Evolutionary conservation across 306 rosid species (phyloP).

Genomic region (Carpinus viminea): DNA sequence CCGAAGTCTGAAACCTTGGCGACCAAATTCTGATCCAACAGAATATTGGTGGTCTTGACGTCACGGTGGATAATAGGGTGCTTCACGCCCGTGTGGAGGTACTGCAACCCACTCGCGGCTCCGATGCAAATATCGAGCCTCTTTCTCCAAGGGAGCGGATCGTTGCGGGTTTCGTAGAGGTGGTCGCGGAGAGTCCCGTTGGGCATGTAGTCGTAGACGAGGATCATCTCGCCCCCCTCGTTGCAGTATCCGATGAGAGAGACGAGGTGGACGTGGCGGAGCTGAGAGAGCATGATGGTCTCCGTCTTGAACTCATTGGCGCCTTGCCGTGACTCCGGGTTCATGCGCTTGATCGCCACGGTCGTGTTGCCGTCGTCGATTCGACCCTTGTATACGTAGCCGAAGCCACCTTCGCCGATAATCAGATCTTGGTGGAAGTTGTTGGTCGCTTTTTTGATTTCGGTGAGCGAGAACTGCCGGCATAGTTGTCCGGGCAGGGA

Average conservation of each 20-base stretch:
- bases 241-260: constrained; percentile 43
- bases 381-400: constrained; percentile 16
- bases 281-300: constrained; percentile 50
- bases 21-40: constrained; percentile 27
- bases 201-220: constrained; percentile 43
- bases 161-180: constrained; percentile 23
- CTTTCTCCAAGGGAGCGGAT: constrained; percentile 24
- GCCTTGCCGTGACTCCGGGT: constrained; percentile 38
- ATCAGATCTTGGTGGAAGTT: neutral
- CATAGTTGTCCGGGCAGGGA: neutral
- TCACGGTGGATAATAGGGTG: constrained; percentile 33
- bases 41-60: constrained; percentile 26
- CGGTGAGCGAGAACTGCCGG: neutral
- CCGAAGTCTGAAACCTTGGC: constrained; percentile 37
- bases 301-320: constrained; percentile 41
- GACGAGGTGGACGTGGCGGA: constrained; percentile 39
- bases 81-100: constrained; percentile 22
- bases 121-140: constrained; percentile 28
- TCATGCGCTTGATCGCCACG: constrained; percentile 29
- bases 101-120: constrained; percentile 14
- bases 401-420: neutral
- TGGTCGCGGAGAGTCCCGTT: constrained; percentile 24
- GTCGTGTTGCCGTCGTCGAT: neutral
- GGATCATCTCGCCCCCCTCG: constrained; percentile 40
- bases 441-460: neutral